These are phyloP conservation scores for Quercus rubra DNA, from an alignment of 306 rosid species.

Conservation along the genomic window DNA sequence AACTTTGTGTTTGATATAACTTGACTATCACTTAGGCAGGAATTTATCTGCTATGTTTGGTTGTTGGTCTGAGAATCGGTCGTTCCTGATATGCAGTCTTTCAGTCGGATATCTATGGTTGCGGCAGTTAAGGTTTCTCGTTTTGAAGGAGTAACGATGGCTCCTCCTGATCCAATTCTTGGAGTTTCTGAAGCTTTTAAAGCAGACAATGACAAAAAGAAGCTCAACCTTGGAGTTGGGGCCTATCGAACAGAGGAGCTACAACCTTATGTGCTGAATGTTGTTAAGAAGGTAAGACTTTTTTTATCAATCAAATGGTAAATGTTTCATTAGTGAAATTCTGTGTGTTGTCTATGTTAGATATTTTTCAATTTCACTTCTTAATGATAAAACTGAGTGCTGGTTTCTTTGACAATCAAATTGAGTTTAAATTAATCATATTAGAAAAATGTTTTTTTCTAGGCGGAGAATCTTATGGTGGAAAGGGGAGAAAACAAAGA, in stretches of 20 bases:
- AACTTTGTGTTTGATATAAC: background rate
- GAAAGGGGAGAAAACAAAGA: slow-evolving; percentile 93
- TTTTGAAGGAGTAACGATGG: slow-evolving; percentile 89
- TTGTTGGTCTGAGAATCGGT: background rate
- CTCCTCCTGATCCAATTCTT: slow-evolving; percentile 98
- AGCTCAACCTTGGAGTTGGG: slow-evolving; percentile 99
- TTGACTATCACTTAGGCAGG: background rate
- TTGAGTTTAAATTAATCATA: slow-evolving; percentile 8
- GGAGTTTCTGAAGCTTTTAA: slow-evolving; percentile 98
- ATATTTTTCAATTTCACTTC: background rate
- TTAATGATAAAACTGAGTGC: background rate
- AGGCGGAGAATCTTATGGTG: slow-evolving; percentile 92
- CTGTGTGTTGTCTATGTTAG: background rate
- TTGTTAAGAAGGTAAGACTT: slow-evolving; percentile 72
- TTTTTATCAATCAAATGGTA: slow-evolving; percentile 6
- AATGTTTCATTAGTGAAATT: background rate
- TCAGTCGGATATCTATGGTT: slow-evolving; percentile 67
- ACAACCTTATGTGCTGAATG: slow-evolving; percentile 89
- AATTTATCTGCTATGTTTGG: background rate
- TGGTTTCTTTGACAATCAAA: background rate
- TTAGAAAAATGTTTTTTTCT: slow-evolving; percentile 7
- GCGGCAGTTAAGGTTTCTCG: slow-evolving; percentile 71
- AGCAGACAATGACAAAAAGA: slow-evolving; percentile 59
- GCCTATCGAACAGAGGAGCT: slow-evolving; percentile 89
- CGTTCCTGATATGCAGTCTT: slow-evolving; percentile 44